phyloP scores from a whole-genome alignment of 306 rosid species.

The Boehmeria nivea region DNA sequence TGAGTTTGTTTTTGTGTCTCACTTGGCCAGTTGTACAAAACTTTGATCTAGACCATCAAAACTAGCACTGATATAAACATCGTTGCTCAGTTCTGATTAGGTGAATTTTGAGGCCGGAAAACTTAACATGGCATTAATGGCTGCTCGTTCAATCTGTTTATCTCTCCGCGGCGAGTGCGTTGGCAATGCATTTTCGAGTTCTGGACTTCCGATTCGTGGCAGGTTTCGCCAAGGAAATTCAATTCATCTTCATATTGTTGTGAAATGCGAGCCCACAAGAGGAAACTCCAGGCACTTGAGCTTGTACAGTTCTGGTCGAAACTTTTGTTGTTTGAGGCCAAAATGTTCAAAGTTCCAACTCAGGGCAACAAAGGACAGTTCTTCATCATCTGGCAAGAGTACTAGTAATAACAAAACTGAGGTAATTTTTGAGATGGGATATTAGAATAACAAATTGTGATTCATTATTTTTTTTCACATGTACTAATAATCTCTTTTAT shows the following conservation, averaged over 20 bases:
- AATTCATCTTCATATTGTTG: conserved; percentile 26
- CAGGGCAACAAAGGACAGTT: conserved; percentile 24
- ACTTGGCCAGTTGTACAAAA: too few species aligned
- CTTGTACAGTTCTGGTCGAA: conserved; percentile 18
- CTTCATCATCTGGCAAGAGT: conserved; percentile 15
- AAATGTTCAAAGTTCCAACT: conserved; percentile 22
- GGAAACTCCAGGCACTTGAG: conserved; percentile 32
- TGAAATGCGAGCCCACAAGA: conserved; percentile 33
- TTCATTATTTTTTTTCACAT: neutral
- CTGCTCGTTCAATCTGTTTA: conserved; percentile 35
- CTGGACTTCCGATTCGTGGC: conserved; percentile 22
- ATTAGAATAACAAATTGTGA: neutral
- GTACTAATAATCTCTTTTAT: neutral
- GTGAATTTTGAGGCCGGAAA: conserved; percentile 22
- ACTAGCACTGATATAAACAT: neutral
- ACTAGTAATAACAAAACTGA: conserved; percentile 21
- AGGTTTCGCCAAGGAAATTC: conserved; percentile 37
- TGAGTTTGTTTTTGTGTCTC: too few species aligned
- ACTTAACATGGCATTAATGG: conserved; percentile 25
- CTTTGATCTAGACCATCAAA: too few species aligned
- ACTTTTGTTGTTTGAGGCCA: conserved; percentile 24
- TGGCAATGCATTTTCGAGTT: conserved; percentile 25
- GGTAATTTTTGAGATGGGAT: conserved; percentile 30
- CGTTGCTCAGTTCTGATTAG: conserved; percentile 14
- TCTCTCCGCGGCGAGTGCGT: conserved; percentile 22